Evolutionary conservation across 164 flowering plant species (phyloP).

Genomic region (Umbilicus rupestris): DNA sequence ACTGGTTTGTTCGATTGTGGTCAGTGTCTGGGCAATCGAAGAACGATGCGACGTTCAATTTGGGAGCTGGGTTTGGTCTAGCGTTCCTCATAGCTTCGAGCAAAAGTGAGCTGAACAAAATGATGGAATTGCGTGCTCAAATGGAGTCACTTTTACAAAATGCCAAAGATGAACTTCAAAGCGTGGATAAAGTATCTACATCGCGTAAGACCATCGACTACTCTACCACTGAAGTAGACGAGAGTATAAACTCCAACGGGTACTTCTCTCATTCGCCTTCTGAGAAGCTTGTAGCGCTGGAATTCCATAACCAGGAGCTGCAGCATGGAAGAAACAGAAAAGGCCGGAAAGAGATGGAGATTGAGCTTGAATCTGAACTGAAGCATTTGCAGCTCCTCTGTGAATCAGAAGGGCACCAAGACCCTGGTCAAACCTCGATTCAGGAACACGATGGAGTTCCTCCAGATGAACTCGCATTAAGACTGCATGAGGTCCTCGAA

Average conservation of each 20-base stretch:
- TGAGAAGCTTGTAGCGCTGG: background rate
- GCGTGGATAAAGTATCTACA: conserved; percentile 15
- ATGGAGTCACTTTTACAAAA: conserved; percentile 41
- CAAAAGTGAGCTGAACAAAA: conserved; percentile 44
- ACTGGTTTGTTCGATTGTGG: background rate
- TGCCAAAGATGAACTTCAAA: conserved; percentile 25
- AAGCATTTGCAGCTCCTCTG: conserved; percentile 41
- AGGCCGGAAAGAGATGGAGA: conserved; percentile 40
- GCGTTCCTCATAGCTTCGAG: conserved; percentile 34
- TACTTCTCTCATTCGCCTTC: conserved; percentile 12
- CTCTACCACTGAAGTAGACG: conserved; percentile 19
- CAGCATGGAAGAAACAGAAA: conserved; percentile 1
- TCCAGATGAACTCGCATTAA: conserved; percentile 56
- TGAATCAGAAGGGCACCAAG: conserved; percentile 19
- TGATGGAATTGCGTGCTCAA: conserved; percentile 35
- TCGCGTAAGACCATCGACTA: conserved; percentile 9
- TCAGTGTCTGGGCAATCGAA: conserved; percentile 18
- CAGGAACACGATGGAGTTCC: conserved; percentile 28
- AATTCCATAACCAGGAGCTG: background rate
- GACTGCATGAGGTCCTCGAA: conserved; percentile 52
- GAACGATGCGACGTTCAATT: conserved; percentile 28
- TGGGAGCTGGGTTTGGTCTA: conserved; percentile 50
- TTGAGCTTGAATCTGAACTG: conserved; percentile 57
- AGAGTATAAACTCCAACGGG: conserved; percentile 11
- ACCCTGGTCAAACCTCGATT: conserved; percentile 14